Base-by-base conservation (phyloP, 106 monocot species). In the Dendrobium officinale region DNA sequence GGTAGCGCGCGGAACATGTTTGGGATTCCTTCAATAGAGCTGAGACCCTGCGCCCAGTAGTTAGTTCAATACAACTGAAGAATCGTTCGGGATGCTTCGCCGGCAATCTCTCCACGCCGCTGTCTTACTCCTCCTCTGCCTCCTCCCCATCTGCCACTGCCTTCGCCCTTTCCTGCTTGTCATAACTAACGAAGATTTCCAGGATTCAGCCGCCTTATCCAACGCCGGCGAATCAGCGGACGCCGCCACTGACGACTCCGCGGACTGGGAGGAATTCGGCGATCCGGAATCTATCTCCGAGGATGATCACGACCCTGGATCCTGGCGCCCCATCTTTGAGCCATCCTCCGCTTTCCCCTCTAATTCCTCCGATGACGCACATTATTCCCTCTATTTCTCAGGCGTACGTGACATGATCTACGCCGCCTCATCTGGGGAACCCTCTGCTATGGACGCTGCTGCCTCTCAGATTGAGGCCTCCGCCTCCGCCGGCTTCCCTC, bases 261-360 rank as follows among this genome's bases (percentile, higher is more conserved):
- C 79, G 5, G 91, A 92, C 17, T 93, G 88, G 90, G 96, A 93
- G 80, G 92, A 96, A 15, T 92, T 92, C 74, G 83, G 64, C 31
- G 86, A 88, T 80, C 82, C 89, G 19, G 84, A 88, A 24, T 40
- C 77, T 79, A 54, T 78, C 70, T 81, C 85, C 79, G 80, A 82
- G 75, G 91, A 86, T 55, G 86, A 86, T 42, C 85, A 89, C 76
- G 90, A 94, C 56, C 89, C 91, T 18, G 90, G 89, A n/a, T 92
- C 95, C 9, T 95, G 95, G 92, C 81, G 74, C 24, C 86, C 90
- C 82, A 54, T 95, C 67, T 80, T 98, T 31, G 92, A 94, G 42
- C 83, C 93, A 26, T 75, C 77, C 42, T 42, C 79, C 42, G 26
- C 72, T 37, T 10, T n/a, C 5, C 20, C 61, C 77, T 11, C 73